Percentiles rank a stretch among this genome's conserved stretches.
Conservation (phyloP, 306 rosid genomes). For the Lathyrus sativus region DNA sequence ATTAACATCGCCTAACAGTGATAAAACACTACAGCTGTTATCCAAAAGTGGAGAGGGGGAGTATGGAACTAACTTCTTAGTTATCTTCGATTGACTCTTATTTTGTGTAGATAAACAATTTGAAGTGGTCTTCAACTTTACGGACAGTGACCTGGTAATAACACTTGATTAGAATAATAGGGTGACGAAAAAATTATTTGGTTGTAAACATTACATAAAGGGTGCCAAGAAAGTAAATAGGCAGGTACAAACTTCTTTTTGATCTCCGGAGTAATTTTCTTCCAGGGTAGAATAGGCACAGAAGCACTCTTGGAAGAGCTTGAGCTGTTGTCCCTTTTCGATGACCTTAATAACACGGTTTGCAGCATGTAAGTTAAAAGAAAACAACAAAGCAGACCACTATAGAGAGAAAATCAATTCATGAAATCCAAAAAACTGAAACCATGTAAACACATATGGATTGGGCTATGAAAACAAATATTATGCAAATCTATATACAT, state of each 20-base stretch:
- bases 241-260: slow-evolving; percentile 61
- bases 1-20: slow-evolving; percentile 28
- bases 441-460: slow-evolving; percentile 11
- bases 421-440: slow-evolving; percentile 25
- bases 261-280: slow-evolving; percentile 50
- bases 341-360: slow-evolving; percentile 52
- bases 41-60: slow-evolving; percentile 18
- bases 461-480: slow-evolving; percentile 12
- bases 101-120: slow-evolving; percentile 50
- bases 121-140: slow-evolving; percentile 52
- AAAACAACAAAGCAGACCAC: slow-evolving; percentile 22
- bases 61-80: slow-evolving; percentile 62
- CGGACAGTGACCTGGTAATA: slow-evolving; percentile 54
- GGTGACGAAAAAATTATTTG: neutral
- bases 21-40: slow-evolving; percentile 28
- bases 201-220: slow-evolving; percentile 23
- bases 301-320: slow-evolving; percentile 61
- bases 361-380: slow-evolving; percentile 33
- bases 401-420: slow-evolving; percentile 8
- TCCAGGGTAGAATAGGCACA: slow-evolving; percentile 39
- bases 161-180: slow-evolving; percentile 32
- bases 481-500: neutral
- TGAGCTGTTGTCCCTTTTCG: slow-evolving; percentile 50
- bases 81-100: slow-evolving; percentile 77
- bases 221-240: slow-evolving; percentile 30